phyloP scores from a whole-genome alignment of 176 grass and related monocot genomes.

The Triticum urartu region DNA sequence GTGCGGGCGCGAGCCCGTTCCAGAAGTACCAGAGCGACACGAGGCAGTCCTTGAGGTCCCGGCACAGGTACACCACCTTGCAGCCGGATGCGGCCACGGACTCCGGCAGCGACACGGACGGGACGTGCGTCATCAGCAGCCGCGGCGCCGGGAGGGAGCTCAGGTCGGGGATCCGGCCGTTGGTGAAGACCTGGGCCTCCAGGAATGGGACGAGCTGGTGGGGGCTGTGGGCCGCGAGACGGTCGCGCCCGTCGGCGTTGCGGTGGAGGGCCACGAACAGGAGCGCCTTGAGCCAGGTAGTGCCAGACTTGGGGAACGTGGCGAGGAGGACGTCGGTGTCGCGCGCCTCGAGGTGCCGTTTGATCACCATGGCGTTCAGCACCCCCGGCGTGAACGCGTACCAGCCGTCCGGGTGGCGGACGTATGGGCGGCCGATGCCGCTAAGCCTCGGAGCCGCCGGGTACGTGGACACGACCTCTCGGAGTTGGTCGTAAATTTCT shows the following conservation, averaged over 20 bases:
- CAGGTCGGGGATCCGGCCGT: neutral
- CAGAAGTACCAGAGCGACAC: too few relatives aligned
- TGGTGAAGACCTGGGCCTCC: neutral
- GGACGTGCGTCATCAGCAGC: neutral
- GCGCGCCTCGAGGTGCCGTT: neutral
- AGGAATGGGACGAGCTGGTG: slow-evolving; percentile 14
- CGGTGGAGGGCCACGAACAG: neutral
- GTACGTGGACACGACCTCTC: neutral
- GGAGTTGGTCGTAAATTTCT: neutral
- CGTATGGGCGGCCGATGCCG: neutral
- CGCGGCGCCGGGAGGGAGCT: neutral
- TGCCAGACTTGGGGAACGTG: too few relatives aligned
- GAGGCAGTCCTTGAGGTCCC: too few relatives aligned
- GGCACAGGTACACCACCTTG: too few relatives aligned
- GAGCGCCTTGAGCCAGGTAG: too few relatives aligned
- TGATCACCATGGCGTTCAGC: neutral
- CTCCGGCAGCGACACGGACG: too few relatives aligned
- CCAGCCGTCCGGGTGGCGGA: neutral
- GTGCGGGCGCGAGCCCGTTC: too few relatives aligned
- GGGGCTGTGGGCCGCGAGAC: neutral
- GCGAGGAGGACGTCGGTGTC: too few relatives aligned
- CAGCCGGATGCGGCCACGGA: too few relatives aligned
- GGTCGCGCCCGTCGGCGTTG: neutral
- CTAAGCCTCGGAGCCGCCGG: neutral
- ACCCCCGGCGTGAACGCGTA: neutral